Evolutionary conservation across 2,329 filamentous ascomycete species (phyloP), one percentile per base, ranked within the genome.

Genomic region (Plectosphaerella plurivora): DNA sequence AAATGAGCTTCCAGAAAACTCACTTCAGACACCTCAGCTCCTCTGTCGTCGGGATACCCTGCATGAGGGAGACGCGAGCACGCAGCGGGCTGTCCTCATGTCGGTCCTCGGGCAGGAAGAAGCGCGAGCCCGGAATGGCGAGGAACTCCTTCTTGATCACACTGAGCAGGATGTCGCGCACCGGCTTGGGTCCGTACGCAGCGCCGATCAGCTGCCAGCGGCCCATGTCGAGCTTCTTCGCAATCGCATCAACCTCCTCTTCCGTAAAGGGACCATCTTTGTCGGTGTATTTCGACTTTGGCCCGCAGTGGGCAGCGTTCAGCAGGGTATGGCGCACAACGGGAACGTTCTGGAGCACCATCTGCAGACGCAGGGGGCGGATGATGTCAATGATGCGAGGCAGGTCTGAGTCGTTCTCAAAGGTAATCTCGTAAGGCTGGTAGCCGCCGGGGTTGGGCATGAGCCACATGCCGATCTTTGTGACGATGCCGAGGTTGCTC

Each of bases 401-500:
- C 20, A 57, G 48, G 15, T 61, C 61, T 15, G 58, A 57, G 51
- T 64, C 62, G n/a, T 57, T 58, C 46, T 63, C 60, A 16, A 56
- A 55, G 15, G 49, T 57, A 16, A 57, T 57, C 44, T 54, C 54
- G 35, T 54, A 54, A 3, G 55, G 51, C 48, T 78, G 73, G 54
- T 75, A 74, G 1, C 73, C 75, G 10, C 71, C 75, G 0, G 75
- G 76, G 45, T 78, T 77, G 1, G 73, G 73, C 78, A 81, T 81
- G 35, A 82, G 66, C 64, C 63, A 63, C 57, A 80, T 71, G 0
- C 77, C 77, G 67, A 80, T 77, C 62, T 79, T 79, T 4, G 74
- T 76, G 2, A 78, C 75, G 22, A 80, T 73, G 11, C 75, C 76
- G 10, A 76, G 71, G 49, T 78, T 78, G 1, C 71, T 74, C 56